Percentiles rank a stretch among this genome's conserved stretches.
Evolutionary conservation across 2,329 filamentous ascomycete species (phyloP).

Genomic region (Microsporum canis): DNA sequence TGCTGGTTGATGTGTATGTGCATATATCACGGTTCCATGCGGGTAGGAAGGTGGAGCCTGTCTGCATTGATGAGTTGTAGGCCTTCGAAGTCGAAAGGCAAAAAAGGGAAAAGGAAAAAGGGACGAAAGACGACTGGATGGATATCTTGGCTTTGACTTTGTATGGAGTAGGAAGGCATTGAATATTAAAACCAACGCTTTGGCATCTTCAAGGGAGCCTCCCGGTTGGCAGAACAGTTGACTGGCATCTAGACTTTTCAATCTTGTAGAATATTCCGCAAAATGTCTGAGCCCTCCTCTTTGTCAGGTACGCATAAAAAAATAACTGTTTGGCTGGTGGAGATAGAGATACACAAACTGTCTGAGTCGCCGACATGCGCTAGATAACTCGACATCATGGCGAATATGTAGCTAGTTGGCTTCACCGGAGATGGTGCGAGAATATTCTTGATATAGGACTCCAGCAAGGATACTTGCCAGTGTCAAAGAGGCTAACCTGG

Average conservation of each 20-base stretch:
- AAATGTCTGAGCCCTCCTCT: neutral
- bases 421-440: neutral
- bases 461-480: neutral
- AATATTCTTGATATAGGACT: neutral
- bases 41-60: neutral
- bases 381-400: neutral
- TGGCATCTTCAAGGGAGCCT: neutral
- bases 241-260: neutral
- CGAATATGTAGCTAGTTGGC: neutral
- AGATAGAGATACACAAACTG: neutral
- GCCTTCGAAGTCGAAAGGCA: neutral
- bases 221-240: neutral
- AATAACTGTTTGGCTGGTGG: neutral
- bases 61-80: neutral
- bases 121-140: neutral
- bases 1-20: neutral
- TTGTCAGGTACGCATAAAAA: neutral
- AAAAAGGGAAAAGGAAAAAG: neutral
- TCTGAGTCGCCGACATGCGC: neutral
- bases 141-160: neutral
- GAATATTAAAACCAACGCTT: neutral
- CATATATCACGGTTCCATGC: conserved; percentile 2
- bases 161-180: neutral
- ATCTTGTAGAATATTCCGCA: neutral
- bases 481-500: neutral